These are phyloP conservation scores for Chlorella ohadii DNA, from an alignment of 139 green algal species.

Conservation along the genomic window DNA sequence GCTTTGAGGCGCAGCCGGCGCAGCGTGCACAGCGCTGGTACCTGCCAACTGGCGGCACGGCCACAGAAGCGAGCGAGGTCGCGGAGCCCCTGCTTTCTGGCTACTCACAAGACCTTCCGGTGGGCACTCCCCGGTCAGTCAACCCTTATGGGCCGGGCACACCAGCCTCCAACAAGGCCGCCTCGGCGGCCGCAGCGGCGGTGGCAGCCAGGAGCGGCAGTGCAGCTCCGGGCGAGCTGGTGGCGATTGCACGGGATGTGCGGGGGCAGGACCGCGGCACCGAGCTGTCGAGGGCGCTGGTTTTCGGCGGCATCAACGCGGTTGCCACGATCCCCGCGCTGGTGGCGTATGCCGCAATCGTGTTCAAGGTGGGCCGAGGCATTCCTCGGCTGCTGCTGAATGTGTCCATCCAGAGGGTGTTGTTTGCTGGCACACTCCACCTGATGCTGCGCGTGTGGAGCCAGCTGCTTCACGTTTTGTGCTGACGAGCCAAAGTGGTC, in stretches of 20 bases:
- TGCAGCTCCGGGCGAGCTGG: neutral
- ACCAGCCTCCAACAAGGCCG: neutral
- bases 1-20: neutral
- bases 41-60: neutral
- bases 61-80: neutral
- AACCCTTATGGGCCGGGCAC: no score
- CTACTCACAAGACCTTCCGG: no score
- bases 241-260: neutral
- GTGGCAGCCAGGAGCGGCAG: neutral
- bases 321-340: conserved; percentile 77
- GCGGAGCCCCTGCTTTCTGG: conserved; percentile 7
- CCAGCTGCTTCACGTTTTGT: no score
- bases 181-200: neutral
- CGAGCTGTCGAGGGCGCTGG: conserved; percentile 5
- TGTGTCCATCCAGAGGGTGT: no score
- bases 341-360: conserved; percentile 57
- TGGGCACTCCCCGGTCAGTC: no score
- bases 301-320: conserved; percentile 65
- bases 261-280: neutral
- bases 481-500: no score
- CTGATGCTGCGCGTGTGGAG: no score
- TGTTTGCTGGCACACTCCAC: no score
- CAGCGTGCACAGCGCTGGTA: conserved; percentile 30
- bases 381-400: no score
- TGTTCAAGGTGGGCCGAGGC: conserved; percentile 8